Conservation (phyloP, 2,329 filamentous ascomycete species). For the Cadophora luteo-olivacea region DNA sequence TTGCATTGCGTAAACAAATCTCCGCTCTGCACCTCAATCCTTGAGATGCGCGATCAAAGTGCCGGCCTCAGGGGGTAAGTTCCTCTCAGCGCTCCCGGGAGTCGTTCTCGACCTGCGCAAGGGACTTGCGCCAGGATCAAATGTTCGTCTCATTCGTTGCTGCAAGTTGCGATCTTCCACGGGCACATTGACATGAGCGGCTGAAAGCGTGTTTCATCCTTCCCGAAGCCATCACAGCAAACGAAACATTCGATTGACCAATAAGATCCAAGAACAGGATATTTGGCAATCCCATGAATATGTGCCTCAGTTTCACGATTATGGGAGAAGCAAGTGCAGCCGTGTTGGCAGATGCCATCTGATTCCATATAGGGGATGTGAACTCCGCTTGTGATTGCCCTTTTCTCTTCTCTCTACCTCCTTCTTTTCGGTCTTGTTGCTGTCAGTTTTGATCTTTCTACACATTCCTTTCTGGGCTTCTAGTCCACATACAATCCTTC, state of each 20-base stretch:
- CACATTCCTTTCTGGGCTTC: constrained; percentile 6
- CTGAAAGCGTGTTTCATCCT: constrained; percentile 13
- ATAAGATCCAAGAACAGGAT: not conserved
- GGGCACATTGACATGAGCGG: not conserved
- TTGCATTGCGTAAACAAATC: too few relatives aligned
- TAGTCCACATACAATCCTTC: not conserved
- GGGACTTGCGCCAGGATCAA: too few relatives aligned
- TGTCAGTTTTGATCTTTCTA: not conserved
- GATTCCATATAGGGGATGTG: not conserved
- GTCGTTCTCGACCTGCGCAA: not conserved
- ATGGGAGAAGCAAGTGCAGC: constrained; percentile 5
- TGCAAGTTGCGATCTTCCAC: not conserved
- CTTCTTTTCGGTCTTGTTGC: not conserved
- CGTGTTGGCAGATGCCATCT: constrained; percentile 7
- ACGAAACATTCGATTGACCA: constrained; percentile 5
- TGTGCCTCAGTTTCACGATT: constrained; percentile 13
- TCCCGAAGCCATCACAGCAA: constrained; percentile 12
- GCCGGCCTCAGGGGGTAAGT: too few relatives aligned
- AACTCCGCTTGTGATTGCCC: not conserved
- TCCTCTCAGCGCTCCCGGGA: not conserved
- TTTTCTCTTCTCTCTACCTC: not conserved
- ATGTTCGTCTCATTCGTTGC: constrained; percentile 6
- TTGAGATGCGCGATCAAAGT: too few relatives aligned
- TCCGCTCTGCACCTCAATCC: too few relatives aligned
- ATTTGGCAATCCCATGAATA: not conserved